Evolutionary conservation across 352 stramenopile species (phyloP), one percentile per base, ranked within the genome.

Genomic region (Globisporangium middletonii): DNA sequence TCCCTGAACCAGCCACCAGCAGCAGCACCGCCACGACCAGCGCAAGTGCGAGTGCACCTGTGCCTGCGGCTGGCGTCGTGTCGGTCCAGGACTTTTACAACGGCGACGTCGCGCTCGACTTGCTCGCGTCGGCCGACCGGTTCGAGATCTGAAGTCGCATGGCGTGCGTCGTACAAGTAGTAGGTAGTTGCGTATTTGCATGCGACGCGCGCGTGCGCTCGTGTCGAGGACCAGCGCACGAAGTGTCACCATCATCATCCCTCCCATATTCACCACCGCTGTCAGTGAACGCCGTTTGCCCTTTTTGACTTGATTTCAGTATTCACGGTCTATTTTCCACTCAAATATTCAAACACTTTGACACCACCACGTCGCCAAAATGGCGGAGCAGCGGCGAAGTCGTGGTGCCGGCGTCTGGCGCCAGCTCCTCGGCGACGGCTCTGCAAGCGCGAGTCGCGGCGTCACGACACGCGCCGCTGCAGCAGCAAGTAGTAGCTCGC

Each of bases 41-140:
- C 28, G 45, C 8, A 6, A 27, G 52, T 4, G 49, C 60, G 38
- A 55, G 67, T 44, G 50, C 23, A n/a, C 49, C 49, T 7, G 49
- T 15, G 4, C 7, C 18, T 23, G 33, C 28, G 7, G 54, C 50
- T 51, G 67, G 64, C n/a, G 79, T 66, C 16, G 71, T 84, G 63
- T 78, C 75, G 37, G 75, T 68, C 48, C 75, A 82, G 35, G 75
- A 84, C 30, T 84, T 84, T 41, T 84, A 84, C 64, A 84, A 68
- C 60, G 57, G 54, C 27, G 43, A 71, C 57, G 59, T 79, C 16
- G 62, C 72, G 27, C 66, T 79, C 47, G 72, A 79, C 55, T 56
- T 79, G 43, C 60, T 84, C 43, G 69, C 68, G 49, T 55, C 63
- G 23, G 65, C 69, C n/a, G 65, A 80, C 46, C 69, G 68, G 50